phyloP scores from a whole-genome alignment of 768 basidiomycete species.

The Dioszegia aurantiaca region DNA sequence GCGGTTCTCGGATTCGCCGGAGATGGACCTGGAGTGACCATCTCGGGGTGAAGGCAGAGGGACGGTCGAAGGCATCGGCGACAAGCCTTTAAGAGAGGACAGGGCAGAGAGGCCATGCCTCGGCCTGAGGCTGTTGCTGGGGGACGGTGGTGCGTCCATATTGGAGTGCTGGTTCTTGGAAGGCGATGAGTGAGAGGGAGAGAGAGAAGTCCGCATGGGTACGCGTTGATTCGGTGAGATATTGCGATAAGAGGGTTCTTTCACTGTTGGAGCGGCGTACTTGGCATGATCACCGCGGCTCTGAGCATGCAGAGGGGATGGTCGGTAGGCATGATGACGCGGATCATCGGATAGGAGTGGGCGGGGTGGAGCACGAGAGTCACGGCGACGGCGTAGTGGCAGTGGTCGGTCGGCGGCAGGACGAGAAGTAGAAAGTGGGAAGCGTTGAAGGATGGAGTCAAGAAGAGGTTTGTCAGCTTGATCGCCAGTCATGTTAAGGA shows the following conservation, averaged over 20 bases:
- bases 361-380: neutral
- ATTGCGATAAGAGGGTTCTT: neutral
- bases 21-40: constrained; percentile 9
- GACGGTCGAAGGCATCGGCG: constrained; percentile 36
- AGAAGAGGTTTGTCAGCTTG: constrained; percentile 4
- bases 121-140: constrained; percentile 6
- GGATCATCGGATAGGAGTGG: neutral
- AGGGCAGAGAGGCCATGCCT: constrained; percentile 35
- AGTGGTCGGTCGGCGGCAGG: neutral
- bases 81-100: constrained; percentile 47
- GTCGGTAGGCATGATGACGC: neutral
- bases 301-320: neutral
- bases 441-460: neutral
- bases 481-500: too few species aligned
- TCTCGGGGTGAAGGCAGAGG: neutral
- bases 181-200: neutral
- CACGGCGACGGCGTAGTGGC: neutral
- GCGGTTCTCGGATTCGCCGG: constrained; percentile 16
- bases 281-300: neutral
- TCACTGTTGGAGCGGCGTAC: neutral
- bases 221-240: neutral
- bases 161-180: neutral
- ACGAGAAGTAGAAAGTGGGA: neutral
- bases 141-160: constrained; percentile 3
- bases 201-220: neutral